Base-by-base conservation (phyloP, 148 eudicot species). In the Pharnaceum exiguum region DNA sequence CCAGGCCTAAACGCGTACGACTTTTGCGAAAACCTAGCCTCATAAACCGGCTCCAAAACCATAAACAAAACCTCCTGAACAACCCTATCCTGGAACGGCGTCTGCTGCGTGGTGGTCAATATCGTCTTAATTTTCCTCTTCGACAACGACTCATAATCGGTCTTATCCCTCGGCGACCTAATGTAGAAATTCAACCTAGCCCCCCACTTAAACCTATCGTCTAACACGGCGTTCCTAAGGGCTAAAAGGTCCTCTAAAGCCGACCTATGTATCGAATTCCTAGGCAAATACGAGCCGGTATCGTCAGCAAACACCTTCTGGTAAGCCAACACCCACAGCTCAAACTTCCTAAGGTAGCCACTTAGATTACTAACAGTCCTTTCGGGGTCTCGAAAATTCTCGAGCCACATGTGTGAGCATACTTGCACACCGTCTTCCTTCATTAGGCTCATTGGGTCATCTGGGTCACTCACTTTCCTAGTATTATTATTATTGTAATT, bases 1-100 rank as follows among this genome's bases (percentile, higher is more conserved):
- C 97, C 97, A 5, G 97, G 97, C 69, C 97, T 74, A 79, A 84
- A 90, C 1, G 97, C 95, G 79, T 74, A 87, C 7, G 97, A 90
- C 70, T 87, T 90, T 55, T 81, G 77, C 2, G 95, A 87, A 69
- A 90, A 90, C 23, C 93, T 59, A 10, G 83, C 74, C 75, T 90
- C 97, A 54, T 80, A 87, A 59, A 90, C 74, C 0, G 97, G 97
- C 83, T 90, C 97, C 80, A 90, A 68, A 19, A 86, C 60, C 97
- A 86, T 87, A 37, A 84, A 82, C 70, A 90, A 55, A 33, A 90
- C 97, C 73, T 90, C 97, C 67, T 90, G 97, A 51, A 90, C 97
- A 68, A 90, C 71, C 73, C 74, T 82, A 71, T 90, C 97, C 43
- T 90, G 95, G 66, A 86, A 90, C 6, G 97, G 75, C 22, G 81